These are phyloP conservation scores for Amoebophrya sp. DNA, from an alignment of 169 alveolate genomes.

Conservation along the genomic window DNA sequence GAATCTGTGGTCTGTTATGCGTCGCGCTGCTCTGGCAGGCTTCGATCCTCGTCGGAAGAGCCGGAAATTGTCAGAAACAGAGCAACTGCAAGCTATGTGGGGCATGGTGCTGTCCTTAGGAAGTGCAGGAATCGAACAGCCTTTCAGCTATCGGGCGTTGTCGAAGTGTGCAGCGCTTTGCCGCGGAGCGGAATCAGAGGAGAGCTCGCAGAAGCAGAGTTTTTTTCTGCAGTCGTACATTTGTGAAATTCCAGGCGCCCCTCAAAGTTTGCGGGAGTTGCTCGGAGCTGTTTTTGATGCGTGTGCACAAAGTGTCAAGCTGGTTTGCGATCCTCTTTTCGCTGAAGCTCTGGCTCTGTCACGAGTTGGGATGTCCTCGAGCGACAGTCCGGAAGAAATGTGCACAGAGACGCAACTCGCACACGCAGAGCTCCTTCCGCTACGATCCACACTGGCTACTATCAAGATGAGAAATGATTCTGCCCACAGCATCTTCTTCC, in stretches of 20 bases:
- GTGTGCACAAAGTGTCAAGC: too few relatives aligned
- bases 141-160: constrained; percentile 15
- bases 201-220: neutral
- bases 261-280: neutral
- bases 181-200: too few relatives aligned
- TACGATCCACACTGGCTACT: too few relatives aligned
- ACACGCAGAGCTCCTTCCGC: too few relatives aligned
- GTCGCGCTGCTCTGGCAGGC: neutral
- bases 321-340: too few relatives aligned
- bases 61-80: neutral
- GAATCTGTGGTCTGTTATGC: neutral
- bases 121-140: too few relatives aligned
- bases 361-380: too few relatives aligned
- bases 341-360: too few relatives aligned
- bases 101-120: neutral
- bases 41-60: neutral
- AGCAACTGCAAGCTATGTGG: neutral
- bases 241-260: neutral
- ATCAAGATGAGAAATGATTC: too few relatives aligned
- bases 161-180: neutral
- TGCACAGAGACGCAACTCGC: too few relatives aligned
- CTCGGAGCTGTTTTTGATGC: neutral
- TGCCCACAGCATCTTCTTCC: too few relatives aligned
- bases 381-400: too few relatives aligned
- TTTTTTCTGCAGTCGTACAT: neutral